phyloP scores from a whole-genome alignment of 345 rosid species.

The Litchi chinensis region DNA sequence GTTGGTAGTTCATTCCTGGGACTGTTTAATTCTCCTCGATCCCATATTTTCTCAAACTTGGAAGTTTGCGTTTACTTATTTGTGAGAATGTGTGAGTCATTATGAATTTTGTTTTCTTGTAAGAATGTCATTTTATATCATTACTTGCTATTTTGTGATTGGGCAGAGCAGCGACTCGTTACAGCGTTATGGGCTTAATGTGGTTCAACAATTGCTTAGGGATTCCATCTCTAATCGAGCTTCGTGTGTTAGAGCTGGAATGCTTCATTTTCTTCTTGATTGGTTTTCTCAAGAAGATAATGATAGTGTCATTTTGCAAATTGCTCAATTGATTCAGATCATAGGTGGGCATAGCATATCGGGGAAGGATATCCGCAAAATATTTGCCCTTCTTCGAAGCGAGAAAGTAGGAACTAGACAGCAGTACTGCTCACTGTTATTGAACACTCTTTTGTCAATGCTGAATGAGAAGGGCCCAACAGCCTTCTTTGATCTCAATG shows the following conservation, averaged over 20 bases:
- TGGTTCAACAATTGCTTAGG: conserved; percentile 79
- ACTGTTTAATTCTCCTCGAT: not conserved
- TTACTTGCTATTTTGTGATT: conserved; percentile 54
- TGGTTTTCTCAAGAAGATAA: conserved; percentile 88
- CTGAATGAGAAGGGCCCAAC: conserved; percentile 97
- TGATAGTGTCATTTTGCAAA: conserved; percentile 73
- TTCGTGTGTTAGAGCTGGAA: conserved; percentile 89
- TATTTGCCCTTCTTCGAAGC: conserved; percentile 91
- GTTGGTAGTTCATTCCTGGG: conserved; percentile 51
- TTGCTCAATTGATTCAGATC: conserved; percentile 82
- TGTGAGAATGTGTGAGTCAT: not conserved
- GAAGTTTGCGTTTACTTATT: not conserved
- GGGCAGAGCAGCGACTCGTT: conserved; percentile 99
- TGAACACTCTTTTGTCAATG: conserved; percentile 82
- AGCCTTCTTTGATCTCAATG: conserved; percentile 87
- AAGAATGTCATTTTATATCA: conserved; percentile 20
- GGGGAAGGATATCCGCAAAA: conserved; percentile 96
- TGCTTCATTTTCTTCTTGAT: conserved; percentile 91
- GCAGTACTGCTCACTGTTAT: conserved; percentile 80
- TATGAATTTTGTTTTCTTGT: not conserved
- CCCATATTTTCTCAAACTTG: not conserved
- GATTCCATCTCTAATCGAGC: conserved; percentile 92
- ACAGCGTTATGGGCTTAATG: conserved; percentile 80
- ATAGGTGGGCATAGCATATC: conserved; percentile 98
- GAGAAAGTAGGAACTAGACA: conserved; percentile 83